Conservation (phyloP, 1,284 basidiomycete species). For the Ustilago crameri region DNA sequence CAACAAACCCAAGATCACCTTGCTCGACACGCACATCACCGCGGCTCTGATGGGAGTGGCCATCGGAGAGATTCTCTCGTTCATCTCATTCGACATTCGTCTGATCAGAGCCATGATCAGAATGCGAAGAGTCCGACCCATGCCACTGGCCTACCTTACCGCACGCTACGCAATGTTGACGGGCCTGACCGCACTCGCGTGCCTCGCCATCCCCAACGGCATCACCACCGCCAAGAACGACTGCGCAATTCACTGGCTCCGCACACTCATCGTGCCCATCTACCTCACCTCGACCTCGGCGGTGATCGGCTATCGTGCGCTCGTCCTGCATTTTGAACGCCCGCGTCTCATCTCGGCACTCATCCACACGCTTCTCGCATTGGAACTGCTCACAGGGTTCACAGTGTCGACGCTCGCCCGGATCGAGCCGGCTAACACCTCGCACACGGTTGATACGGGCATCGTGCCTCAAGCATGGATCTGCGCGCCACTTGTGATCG, state of each 20-base stretch:
- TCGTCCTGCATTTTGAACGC: conserved; percentile 25
- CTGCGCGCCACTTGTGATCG: conserved; percentile 12
- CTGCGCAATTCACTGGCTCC: conserved; percentile 9
- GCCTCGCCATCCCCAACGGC: conserved; percentile 6
- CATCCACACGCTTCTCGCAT: conserved; percentile 10
- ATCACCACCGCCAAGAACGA: not conserved
- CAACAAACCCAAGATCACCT: not conserved
- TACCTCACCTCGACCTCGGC: conserved; percentile 33
- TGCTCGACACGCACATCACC: conserved; percentile 27
- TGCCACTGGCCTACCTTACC: conserved; percentile 27
- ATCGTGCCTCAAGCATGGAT: conserved; percentile 20
- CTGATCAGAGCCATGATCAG: conserved; percentile 18
- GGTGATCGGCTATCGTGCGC: conserved; percentile 21
- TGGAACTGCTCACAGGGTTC: conserved; percentile 7
- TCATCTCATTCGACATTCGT: conserved; percentile 25
- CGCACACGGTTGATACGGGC: too few relatives aligned
- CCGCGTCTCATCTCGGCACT: conserved; percentile 2
- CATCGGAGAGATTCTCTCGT: conserved; percentile 35
- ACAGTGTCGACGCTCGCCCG: conserved; percentile 3
- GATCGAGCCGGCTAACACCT: not conserved
- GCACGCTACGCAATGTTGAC: conserved; percentile 18
- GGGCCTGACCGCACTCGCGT: conserved; percentile 12
- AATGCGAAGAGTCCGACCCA: conserved; percentile 9
- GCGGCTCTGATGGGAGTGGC: conserved; percentile 22
- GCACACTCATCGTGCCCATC: conserved; percentile 12